Percentiles rank a stretch among this genome's conserved stretches.
Evolutionary conservation across 148 eudicot genomes (phyloP).

Genomic region (Rhododendron vialii): DNA sequence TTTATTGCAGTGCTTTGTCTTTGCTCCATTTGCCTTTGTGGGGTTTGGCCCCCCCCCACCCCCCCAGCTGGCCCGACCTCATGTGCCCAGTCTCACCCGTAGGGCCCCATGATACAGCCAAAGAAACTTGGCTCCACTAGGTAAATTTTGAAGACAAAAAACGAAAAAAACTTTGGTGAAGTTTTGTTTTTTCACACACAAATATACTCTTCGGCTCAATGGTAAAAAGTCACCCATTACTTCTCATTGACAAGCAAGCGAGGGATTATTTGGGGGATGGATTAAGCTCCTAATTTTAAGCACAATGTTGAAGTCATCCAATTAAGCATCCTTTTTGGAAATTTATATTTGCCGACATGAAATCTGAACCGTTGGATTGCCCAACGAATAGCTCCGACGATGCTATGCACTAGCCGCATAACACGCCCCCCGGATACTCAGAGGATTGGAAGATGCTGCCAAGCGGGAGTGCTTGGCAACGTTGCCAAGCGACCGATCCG

Average conservation of each 20-base stretch:
- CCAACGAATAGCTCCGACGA: too few species aligned
- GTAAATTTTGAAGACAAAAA: not conserved
- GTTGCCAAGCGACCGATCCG: too few species aligned
- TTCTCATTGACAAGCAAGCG: not conserved
- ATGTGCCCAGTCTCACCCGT: not conserved
- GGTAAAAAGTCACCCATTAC: not conserved
- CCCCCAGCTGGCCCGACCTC: not conserved
- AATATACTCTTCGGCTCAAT: not conserved
- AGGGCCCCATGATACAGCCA: not conserved
- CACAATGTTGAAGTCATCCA: not conserved
- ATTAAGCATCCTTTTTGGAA: not conserved
- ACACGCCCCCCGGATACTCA: too few species aligned
- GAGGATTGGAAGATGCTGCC: too few species aligned
- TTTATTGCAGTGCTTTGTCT: conserved; percentile 7
- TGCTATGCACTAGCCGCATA: too few species aligned
- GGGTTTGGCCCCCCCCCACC: not conserved
- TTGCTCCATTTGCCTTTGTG: not conserved
- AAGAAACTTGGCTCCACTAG: not conserved
- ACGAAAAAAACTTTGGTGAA: not conserved
- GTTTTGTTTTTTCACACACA: not conserved
- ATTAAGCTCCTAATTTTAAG: not conserved
- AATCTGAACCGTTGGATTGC: too few species aligned
- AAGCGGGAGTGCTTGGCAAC: too few species aligned
- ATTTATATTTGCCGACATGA: too few species aligned
- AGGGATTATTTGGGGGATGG: not conserved